Evolutionary conservation across 176 grass and related monocot genomes (phyloP).

Genomic region (Saccharum spontaneum): DNA sequence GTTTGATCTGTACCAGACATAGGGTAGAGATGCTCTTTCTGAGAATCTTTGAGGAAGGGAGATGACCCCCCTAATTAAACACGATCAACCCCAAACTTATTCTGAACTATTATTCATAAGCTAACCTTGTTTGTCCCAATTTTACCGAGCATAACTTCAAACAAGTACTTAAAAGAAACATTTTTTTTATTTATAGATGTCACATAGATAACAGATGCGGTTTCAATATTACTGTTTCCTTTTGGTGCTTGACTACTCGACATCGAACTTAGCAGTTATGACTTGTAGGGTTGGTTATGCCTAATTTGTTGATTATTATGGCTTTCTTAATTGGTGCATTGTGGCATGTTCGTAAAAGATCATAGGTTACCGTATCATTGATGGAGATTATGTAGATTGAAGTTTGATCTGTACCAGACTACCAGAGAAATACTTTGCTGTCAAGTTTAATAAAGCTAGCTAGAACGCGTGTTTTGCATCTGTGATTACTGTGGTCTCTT

Average conservation of each 20-base stretch:
- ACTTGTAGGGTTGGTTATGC: neutral
- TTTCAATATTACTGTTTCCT: neutral
- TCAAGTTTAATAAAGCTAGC: neutral
- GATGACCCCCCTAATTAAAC: neutral
- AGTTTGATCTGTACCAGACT: neutral
- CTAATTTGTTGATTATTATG: neutral
- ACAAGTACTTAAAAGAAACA: neutral
- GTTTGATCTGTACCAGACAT: neutral
- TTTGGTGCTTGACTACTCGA: neutral
- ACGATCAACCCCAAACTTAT: neutral
- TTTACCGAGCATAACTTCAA: neutral
- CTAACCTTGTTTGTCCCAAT: neutral
- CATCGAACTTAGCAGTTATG: neutral
- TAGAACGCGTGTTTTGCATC: neutral
- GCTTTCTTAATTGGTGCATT: neutral
- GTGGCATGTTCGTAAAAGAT: neutral
- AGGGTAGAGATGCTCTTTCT: neutral
- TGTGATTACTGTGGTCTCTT: neutral
- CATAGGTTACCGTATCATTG: neutral
- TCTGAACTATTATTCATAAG: constrained; percentile 8
- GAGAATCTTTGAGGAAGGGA: neutral
- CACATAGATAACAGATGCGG: neutral
- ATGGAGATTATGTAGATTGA: neutral
- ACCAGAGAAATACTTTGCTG: neutral
- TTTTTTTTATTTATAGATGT: neutral